These are phyloP conservation scores for Keithomyces neogunnii DNA, from an alignment of 2,329 filamentous ascomycete genomes.

Conservation along the genomic window DNA sequence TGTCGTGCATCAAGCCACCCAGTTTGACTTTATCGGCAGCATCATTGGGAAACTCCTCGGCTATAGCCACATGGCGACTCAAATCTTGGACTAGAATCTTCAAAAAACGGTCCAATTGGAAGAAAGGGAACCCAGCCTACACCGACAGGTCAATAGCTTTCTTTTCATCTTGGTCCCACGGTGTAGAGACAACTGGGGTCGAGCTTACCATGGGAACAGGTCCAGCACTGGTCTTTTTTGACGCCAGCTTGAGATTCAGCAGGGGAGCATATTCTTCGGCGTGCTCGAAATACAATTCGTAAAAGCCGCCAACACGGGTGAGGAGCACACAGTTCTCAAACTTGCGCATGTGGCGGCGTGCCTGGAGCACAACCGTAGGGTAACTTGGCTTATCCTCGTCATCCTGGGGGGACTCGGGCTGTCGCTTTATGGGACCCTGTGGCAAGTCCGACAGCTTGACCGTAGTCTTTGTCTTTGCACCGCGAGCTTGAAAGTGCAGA, in stretches of 20 bases:
- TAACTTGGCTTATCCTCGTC: conserved; percentile 50
- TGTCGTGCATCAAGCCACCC: conserved; percentile 75
- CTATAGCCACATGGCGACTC: conserved; percentile 84
- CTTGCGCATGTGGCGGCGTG: conserved; percentile 78
- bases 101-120: conserved; percentile 84
- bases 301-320: conserved; percentile 91
- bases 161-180: background rate
- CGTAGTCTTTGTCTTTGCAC: conserved; percentile 47
- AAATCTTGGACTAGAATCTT: conserved; percentile 89
- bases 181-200: conserved; percentile 9
- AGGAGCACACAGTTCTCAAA: conserved; percentile 87
- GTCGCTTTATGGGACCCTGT: conserved; percentile 34
- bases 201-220: conserved; percentile 70
- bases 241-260: conserved; percentile 77
- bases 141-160: background rate
- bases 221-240: conserved; percentile 70
- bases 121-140: conserved; percentile 85
- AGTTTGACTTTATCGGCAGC: conserved; percentile 61
- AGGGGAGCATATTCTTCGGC: conserved; percentile 82
- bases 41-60: conserved; percentile 80
- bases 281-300: conserved; percentile 96
- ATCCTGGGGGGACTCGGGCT: conserved; percentile 20
- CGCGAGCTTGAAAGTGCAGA: conserved; percentile 21
- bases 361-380: conserved; percentile 83
- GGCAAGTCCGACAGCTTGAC: conserved; percentile 49